Conservation (phyloP, 139 green algal species). For the Chlorella sp. region DNA sequence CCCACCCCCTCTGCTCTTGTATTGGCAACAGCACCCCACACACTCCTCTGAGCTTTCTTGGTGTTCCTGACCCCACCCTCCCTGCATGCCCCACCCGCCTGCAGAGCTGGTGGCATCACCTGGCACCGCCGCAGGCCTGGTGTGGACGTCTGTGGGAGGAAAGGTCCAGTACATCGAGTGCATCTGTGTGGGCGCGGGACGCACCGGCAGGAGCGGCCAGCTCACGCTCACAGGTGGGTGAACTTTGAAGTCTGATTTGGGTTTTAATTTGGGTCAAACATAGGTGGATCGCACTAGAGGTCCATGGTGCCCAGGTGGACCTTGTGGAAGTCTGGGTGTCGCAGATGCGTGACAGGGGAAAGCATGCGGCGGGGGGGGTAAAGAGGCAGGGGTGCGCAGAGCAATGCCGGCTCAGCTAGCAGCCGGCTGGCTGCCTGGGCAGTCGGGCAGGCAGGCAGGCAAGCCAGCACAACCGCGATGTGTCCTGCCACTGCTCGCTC, state of each 20-base stretch:
- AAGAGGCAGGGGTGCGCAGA: background rate
- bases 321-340: background rate
- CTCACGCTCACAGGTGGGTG: conserved; percentile 53
- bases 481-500: background rate
- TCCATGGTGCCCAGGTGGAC: too few relatives aligned
- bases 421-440: background rate
- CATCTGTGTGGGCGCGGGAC: conserved; percentile 66
- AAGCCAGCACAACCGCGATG: background rate
- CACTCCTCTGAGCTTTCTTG: background rate
- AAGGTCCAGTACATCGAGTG: conserved; percentile 91
- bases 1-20: background rate
- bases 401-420: background rate
- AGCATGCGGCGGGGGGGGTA: background rate
- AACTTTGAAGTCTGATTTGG: too few relatives aligned
- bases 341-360: background rate
- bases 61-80: background rate
- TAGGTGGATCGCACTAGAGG: too few relatives aligned
- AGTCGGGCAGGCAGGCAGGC: background rate
- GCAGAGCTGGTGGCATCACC: conserved; percentile 38
- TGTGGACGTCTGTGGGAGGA: conserved; percentile 97
- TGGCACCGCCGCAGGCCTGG: conserved; percentile 96
- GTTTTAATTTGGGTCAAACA: too few relatives aligned
- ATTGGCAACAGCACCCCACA: background rate
- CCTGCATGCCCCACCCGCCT: background rate
- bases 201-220: conserved; percentile 58